Base-by-base conservation (phyloP, 2,329 filamentous ascomycete species). In the Trichoderma arundinaceum region DNA sequence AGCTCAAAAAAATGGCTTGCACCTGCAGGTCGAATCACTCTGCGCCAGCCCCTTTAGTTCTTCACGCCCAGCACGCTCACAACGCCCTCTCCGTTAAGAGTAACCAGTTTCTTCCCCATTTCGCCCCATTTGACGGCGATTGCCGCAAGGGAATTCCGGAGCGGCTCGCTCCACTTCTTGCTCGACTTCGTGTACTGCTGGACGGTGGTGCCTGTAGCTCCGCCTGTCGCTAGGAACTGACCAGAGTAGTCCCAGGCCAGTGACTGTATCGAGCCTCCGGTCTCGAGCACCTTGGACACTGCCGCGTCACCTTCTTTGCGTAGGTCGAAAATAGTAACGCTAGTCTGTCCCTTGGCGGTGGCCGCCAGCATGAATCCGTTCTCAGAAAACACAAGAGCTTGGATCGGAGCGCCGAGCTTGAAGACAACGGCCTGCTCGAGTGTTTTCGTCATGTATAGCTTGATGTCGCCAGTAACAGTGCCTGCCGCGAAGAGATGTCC, bases 341-440 rank as follows among this genome's bases (percentile, higher is more conserved):
- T 89, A 22, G 88, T 91, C 69, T 93, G 91, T 35, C 88, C 89
- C 77, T 92, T 89, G 66, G 90, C 88, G 7, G 90, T 89, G 5
- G 92, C 91, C 1, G 94, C 94, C 69, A 99, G 89, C 92, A 94
- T 98, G 72, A 92, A 97, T 28, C 95, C 95, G 72, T 99, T 99
- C 77, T 99, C 95, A 0, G 94, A 97, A 79, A 99, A 99, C 66
- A 86, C 84, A 46, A 99, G 80, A 10, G 88, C 86, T 72, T 91
- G 87, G 3, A 97, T 85, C 0, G 93, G 88, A 0, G 88, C 87
- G 7, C 85, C 86, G 1, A 90, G 79, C 19, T 79, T 81, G 77
- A 96, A 97, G 64, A 86, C 88, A 33, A 92, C 92, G 33, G 92
- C 92, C 70, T 88, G 85, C 67, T 89, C 86, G 43, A 93, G 90